Percentiles rank a stretch among this genome's conserved stretches.
phyloP scores from a whole-genome alignment of 805 yeast genomes.

The Torulaspora indica region DNA sequence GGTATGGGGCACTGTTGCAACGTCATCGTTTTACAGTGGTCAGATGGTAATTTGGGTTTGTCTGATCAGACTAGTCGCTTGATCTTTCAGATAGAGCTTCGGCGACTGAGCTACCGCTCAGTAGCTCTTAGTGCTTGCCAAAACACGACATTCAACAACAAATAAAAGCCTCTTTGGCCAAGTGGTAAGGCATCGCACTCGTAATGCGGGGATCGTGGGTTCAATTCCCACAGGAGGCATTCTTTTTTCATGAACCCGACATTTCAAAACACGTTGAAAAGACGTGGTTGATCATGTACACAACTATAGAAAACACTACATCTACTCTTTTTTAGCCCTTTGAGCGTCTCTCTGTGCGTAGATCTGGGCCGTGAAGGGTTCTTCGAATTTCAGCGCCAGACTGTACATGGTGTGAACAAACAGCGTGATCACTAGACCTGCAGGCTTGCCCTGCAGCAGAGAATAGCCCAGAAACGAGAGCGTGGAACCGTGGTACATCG shows the following conservation, averaged over 20 bases:
- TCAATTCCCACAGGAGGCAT: conserved; percentile 53
- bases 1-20: too few relatives aligned
- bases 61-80: too few relatives aligned
- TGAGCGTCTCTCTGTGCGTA: conserved; percentile 64
- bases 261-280: too few relatives aligned
- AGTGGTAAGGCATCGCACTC: conserved; percentile 57
- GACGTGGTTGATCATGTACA: neutral
- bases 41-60: too few relatives aligned
- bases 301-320: conserved; percentile 4
- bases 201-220: conserved; percentile 56
- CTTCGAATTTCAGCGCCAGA: conserved; percentile 83
- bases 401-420: conserved; percentile 78
- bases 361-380: conserved; percentile 90
- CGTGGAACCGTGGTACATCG: conserved; percentile 94
- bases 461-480: conserved; percentile 89
- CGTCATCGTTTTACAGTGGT: too few relatives aligned
- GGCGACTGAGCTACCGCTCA: too few relatives aligned
- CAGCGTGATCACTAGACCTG: conserved; percentile 70
- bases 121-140: too few relatives aligned
- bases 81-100: too few relatives aligned
- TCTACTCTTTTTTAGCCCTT: conserved; percentile 19
- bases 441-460: conserved; percentile 81
- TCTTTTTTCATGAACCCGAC: too few relatives aligned
- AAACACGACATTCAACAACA: neutral
- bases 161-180: conserved; percentile 42